Percentiles rank a stretch among this genome's conserved stretches.
These are phyloP conservation scores for Capronia epimyces DNA, from an alignment of 2,329 filamentous ascomycete species.

Conservation along the genomic window DNA sequence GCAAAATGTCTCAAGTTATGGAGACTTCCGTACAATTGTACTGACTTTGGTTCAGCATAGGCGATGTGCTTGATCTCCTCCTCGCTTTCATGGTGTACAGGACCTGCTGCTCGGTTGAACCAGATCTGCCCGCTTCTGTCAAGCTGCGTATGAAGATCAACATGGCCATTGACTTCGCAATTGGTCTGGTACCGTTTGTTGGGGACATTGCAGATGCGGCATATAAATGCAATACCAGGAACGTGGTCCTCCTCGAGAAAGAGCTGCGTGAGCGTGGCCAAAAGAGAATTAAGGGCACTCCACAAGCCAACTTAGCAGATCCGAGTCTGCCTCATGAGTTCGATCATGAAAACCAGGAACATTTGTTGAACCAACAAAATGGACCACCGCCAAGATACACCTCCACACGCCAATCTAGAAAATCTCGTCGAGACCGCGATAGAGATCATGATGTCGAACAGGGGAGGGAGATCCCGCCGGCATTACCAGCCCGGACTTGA, in stretches of 20 bases:
- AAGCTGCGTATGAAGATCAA: constrained; percentile 73
- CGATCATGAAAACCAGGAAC: constrained; percentile 29
- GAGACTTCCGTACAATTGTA: not conserved
- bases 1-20: constrained; percentile 34
- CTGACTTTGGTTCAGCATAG: constrained; percentile 50
- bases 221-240: constrained; percentile 47
- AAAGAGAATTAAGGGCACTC: constrained; percentile 31
- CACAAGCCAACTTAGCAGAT: constrained; percentile 31
- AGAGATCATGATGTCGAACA: constrained; percentile 29
- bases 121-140: constrained; percentile 57
- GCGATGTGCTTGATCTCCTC: constrained; percentile 67
- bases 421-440: constrained; percentile 29
- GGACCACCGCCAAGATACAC: constrained; percentile 24
- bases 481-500: constrained; percentile 25
- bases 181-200: constrained; percentile 49
- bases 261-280: constrained; percentile 40
- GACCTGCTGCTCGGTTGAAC: constrained; percentile 68
- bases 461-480: constrained; percentile 15
- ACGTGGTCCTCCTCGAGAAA: constrained; percentile 43
- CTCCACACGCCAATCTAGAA: constrained; percentile 28
- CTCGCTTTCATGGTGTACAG: constrained; percentile 71
- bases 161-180: constrained; percentile 50
- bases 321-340: constrained; percentile 33
- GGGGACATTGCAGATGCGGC: constrained; percentile 46
- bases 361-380: constrained; percentile 25